These are phyloP conservation scores for Xerophyta viscosa DNA, from an alignment of 106 monocot genomes.

Conservation along the genomic window DNA sequence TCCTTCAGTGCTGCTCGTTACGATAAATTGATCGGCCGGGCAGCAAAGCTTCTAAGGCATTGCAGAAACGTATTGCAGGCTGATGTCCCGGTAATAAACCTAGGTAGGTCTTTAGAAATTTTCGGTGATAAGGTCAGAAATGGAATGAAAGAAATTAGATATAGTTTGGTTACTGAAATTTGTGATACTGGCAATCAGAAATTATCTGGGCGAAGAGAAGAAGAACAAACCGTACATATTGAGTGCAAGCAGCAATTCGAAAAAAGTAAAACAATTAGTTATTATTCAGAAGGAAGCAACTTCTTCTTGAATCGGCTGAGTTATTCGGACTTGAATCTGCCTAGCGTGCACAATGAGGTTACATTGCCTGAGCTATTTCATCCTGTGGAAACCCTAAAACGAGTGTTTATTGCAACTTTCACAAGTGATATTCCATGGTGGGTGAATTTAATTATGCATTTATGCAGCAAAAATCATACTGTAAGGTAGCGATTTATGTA, in stretches of 20 bases:
- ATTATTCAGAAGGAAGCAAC: conserved; percentile 46
- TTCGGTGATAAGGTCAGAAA: neutral
- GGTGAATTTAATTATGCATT: neutral
- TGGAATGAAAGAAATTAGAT: neutral
- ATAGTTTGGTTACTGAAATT: neutral
- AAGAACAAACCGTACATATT: neutral
- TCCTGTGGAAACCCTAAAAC: conserved; percentile 45
- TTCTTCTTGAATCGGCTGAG: conserved; percentile 58
- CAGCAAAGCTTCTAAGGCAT: conserved; percentile 25
- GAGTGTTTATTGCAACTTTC: conserved; percentile 77
- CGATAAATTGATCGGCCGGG: conserved; percentile 12
- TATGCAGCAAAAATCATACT: too few species aligned
- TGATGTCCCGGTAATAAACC: conserved; percentile 42
- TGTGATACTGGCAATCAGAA: neutral
- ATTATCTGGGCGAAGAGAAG: neutral
- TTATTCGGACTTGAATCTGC: conserved; percentile 8
- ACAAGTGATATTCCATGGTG: conserved; percentile 79
- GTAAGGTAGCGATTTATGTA: neutral
- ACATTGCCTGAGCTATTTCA: conserved; percentile 71
- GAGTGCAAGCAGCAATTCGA: neutral
- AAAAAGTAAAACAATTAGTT: conserved; percentile 1
- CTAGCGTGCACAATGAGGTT: conserved; percentile 14
- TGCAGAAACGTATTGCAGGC: conserved; percentile 32
- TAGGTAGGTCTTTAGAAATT: conserved; percentile 15
- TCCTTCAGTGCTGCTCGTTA: neutral